Evolutionary conservation across 164 flowering plant species (phyloP).

Genomic region (Magnolia officinalis): DNA sequence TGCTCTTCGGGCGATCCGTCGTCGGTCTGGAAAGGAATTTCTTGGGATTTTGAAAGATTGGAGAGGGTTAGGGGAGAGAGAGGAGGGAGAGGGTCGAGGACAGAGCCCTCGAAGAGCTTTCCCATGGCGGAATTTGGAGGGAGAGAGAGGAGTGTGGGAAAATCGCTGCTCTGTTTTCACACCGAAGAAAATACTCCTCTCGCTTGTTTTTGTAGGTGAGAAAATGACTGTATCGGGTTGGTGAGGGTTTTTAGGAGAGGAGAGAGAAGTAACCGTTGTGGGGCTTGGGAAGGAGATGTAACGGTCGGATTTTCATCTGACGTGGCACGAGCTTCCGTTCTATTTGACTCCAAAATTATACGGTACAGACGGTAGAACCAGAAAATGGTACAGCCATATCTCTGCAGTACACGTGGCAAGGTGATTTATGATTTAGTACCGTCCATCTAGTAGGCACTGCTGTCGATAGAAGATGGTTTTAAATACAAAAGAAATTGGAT

Average conservation of each 20-base stretch:
- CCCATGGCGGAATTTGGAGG: constrained; percentile 9
- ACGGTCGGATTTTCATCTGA: constrained; percentile 7
- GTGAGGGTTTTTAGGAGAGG: not conserved
- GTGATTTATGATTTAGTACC: no score
- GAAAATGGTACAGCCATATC: no score
- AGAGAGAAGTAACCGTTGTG: constrained; percentile 12
- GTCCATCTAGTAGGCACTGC: no score
- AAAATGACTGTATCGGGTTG: not conserved
- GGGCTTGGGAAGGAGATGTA: not conserved
- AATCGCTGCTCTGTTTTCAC: not conserved
- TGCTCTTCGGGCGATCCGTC: not conserved
- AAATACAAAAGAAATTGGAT: no score
- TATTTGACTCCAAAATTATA: no score
- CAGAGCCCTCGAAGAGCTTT: constrained; percentile 20
- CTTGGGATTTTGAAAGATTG: constrained; percentile 1
- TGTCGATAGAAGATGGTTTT: no score
- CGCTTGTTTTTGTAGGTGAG: not conserved
- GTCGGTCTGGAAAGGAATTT: not conserved
- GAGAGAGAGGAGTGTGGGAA: not conserved
- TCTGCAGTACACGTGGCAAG: no score
- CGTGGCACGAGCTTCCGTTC: constrained; percentile 1
- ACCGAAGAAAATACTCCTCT: not conserved
- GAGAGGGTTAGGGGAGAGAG: constrained; percentile 9
- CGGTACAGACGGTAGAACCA: no score
- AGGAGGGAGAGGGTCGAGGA: constrained; percentile 9